Evolutionary conservation across 805 yeast species (phyloP).

Genomic region (Suhomyces pyralidae): DNA sequence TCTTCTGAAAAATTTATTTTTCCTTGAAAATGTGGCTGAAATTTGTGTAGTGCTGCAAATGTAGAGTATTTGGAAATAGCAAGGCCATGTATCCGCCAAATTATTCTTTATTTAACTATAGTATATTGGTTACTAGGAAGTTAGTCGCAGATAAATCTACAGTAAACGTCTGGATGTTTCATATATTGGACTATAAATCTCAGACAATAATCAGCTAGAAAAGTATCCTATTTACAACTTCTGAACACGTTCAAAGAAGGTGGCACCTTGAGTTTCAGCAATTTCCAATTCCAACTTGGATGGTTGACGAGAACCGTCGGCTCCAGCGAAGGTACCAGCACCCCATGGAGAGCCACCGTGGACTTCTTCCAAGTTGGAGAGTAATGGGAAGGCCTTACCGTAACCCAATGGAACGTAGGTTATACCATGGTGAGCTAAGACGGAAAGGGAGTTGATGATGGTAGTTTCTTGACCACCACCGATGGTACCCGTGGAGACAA

Average conservation of each 20-base stretch:
- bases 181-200: background rate
- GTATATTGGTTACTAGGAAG: no score
- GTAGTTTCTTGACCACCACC: slow-evolving; percentile 87
- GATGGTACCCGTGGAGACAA: slow-evolving; percentile 68
- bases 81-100: no score
- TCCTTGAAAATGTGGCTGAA: background rate
- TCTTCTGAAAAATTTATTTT: background rate
- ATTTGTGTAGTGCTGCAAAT: background rate
- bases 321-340: slow-evolving; percentile 76
- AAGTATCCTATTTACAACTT: slow-evolving; percentile 17
- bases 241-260: slow-evolving; percentile 40
- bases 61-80: no score
- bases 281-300: slow-evolving; percentile 58
- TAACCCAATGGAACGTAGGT: slow-evolving; percentile 77
- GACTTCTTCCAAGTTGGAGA: slow-evolving; percentile 56
- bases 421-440: slow-evolving; percentile 77
- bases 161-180: background rate
- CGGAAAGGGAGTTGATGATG: slow-evolving; percentile 58
- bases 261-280: slow-evolving; percentile 65
- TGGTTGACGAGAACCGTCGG: slow-evolving; percentile 73
- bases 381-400: slow-evolving; percentile 51
- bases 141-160: background rate
- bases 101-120: no score
- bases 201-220: background rate
- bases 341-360: slow-evolving; percentile 89